Evolutionary conservation across 2,329 filamentous ascomycete genomes (phyloP), one percentile per base, ranked within the genome.

Genomic region (Alternaria sp.): DNA sequence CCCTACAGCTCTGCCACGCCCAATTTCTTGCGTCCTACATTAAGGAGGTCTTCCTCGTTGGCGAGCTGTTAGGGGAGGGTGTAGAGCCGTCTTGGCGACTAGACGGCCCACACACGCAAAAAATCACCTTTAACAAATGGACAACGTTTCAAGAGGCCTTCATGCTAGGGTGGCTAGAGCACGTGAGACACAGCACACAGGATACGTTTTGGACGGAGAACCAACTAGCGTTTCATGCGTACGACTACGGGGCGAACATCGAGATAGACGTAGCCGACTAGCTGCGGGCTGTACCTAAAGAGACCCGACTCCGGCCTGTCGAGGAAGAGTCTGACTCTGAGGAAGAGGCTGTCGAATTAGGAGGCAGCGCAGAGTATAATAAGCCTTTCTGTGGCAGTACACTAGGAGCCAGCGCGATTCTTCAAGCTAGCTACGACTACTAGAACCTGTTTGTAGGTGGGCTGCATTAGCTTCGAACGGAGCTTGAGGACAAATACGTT

Each of bases 1-100:
- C 43, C n/a, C 36, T 55, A 49, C 16, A 49, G 43, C 43, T 48
- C 24, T 22, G 22, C 53, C 22, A 48, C 34, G 43, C 53, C 42
- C n/a, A 55, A 26, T 55, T 55, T 34, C 43, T 55, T 39, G 24
- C 43, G 11, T 55, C 28, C 34, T 55, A 55, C 30, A 55, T 55
- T 48, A 55, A 55, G 26, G 2, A 55, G 53, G 46, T 55, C 32
- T 55, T 55, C 16, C 14, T 55, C 30, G n/a, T 42, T 30, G 24
- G 43, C n/a, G 22, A 55, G 43, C 53, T 55, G 7, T 42, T 55
- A 55, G 53, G 34, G 16, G 22, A 55, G 22, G 22, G 53, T 11
- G 34, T 55, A 41, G 14, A 55, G 53, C 53, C 22, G 28, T 55
- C 34, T 49, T 55, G 22, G 53, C 32, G 36, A 36, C 8, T 55